A percentile compares a stretch with the other conserved stretches of the same genome.
Evolutionary conservation across 2,329 filamentous ascomycete genomes (phyloP).

Genomic region (Erysiphe pulchra): DNA sequence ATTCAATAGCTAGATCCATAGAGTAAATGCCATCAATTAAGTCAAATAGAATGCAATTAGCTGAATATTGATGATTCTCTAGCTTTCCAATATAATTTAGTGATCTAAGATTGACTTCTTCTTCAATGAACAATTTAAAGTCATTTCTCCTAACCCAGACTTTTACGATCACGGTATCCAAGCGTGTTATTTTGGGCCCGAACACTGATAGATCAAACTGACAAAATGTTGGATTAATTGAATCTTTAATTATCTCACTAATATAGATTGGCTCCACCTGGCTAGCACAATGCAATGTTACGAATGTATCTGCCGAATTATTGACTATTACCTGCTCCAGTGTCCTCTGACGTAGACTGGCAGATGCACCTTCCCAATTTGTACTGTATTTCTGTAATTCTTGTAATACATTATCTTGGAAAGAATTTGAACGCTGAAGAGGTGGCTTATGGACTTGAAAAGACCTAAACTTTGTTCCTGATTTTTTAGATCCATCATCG

Average conservation of each 20-base stretch:
- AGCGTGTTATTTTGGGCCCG: slow-evolving; percentile 36
- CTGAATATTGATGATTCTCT: slow-evolving; percentile 43
- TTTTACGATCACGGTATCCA: slow-evolving; percentile 37
- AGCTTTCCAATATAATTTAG: slow-evolving; percentile 60
- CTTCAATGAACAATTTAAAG: slow-evolving; percentile 42
- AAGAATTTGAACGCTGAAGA: slow-evolving; percentile 30
- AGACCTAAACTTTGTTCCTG: slow-evolving; percentile 32
- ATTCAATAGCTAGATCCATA: slow-evolving; percentile 31
- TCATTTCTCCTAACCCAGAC: slow-evolving; percentile 42
- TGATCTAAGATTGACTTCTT: slow-evolving; percentile 39
- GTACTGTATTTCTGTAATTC: slow-evolving; percentile 30
- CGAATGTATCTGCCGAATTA: slow-evolving; percentile 68
- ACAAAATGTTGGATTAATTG: slow-evolving; percentile 80
- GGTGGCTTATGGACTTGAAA: slow-evolving; percentile 18
- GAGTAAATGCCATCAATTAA: slow-evolving; percentile 72
- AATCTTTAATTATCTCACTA: slow-evolving; percentile 53
- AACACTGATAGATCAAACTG: slow-evolving; percentile 51
- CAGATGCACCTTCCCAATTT: slow-evolving; percentile 34
- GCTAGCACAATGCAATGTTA: slow-evolving; percentile 48
- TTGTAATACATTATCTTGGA: slow-evolving; percentile 20
- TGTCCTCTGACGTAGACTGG: slow-evolving; percentile 39
- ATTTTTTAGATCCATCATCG: slow-evolving; percentile 44
- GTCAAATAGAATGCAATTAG: slow-evolving; percentile 66
- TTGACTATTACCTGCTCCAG: slow-evolving; percentile 47
- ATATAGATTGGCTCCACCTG: slow-evolving; percentile 60